Conservation (phyloP, 495 filamentous ascomycete genomes). For the Amphirosellinia nigrospora region DNA sequence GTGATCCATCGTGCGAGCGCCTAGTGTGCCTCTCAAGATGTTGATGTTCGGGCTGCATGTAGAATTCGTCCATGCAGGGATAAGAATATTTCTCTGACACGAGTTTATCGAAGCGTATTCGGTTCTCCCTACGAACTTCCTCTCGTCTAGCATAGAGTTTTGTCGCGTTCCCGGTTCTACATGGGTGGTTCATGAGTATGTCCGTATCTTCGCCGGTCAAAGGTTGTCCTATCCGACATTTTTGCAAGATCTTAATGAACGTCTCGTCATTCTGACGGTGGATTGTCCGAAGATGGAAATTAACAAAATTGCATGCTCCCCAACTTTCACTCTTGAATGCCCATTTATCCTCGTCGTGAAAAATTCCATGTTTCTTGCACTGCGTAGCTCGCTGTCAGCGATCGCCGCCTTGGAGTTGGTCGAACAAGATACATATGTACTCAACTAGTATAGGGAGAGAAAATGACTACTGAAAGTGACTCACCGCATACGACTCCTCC, state of each 20-base stretch:
- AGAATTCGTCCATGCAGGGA: slow-evolving; percentile 76
- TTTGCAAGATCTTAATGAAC: slow-evolving; percentile 60
- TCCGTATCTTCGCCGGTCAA: slow-evolving; percentile 46
- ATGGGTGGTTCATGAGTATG: slow-evolving; percentile 53
- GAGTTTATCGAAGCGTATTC: slow-evolving; percentile 44
- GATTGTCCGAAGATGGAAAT: slow-evolving; percentile 52
- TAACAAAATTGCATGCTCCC: slow-evolving; percentile 44
- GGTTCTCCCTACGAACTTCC: slow-evolving; percentile 50
- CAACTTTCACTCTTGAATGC: slow-evolving; percentile 47
- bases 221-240: slow-evolving; percentile 51
- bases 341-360: slow-evolving; percentile 45
- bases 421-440: too few relatives aligned
- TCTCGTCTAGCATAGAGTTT: slow-evolving; percentile 52
- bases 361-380: slow-evolving; percentile 41
- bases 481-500: slow-evolving; percentile 66
- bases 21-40: slow-evolving; percentile 63
- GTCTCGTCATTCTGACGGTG: slow-evolving; percentile 59
- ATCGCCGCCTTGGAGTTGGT: not conserved
- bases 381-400: not conserved
- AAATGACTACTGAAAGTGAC: not conserved
- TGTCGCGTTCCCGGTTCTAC: slow-evolving; percentile 50
- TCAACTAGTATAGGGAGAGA: too few relatives aligned
- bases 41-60: slow-evolving; percentile 59
- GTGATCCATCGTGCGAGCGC: slow-evolving; percentile 65
- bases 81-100: slow-evolving; percentile 57